Conservation (phyloP, 225 moss, liverwort and hornwort species). For the Sphagnum tenellum region DNA sequence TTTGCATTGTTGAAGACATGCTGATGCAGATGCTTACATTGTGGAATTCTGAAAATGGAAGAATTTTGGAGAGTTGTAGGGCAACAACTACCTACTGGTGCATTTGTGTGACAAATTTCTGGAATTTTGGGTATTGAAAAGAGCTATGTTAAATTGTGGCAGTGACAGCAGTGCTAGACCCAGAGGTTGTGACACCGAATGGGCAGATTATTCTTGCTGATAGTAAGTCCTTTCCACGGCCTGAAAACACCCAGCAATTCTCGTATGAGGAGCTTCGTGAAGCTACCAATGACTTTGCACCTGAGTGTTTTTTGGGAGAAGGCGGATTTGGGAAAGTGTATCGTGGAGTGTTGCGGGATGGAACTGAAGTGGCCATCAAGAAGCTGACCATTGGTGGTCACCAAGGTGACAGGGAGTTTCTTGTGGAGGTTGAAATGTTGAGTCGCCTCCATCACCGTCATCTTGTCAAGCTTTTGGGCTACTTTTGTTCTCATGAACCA, state of each 20-base stretch:
- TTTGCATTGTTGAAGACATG: too few relatives aligned
- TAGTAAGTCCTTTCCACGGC: conserved; percentile 36
- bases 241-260: conserved; percentile 61
- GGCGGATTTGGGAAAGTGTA: conserved; percentile 94
- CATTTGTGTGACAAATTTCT: too few relatives aligned
- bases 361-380: conserved; percentile 88
- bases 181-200: conserved; percentile 29
- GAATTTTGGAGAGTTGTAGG: too few relatives aligned
- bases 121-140: too few relatives aligned
- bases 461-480: conserved; percentile 87
- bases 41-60: too few relatives aligned
- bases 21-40: too few relatives aligned
- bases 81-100: too few relatives aligned
- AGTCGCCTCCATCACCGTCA: conserved; percentile 85
- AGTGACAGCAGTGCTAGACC: conserved; percentile 34
- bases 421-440: conserved; percentile 95
- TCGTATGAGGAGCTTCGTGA: conserved; percentile 82
- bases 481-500: conserved; percentile 74
- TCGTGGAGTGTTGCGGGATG: conserved; percentile 62
- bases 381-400: conserved; percentile 95
- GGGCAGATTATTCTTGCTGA: conserved; percentile 47
- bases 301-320: conserved; percentile 68
- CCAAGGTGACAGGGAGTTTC: conserved; percentile 92
- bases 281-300: conserved; percentile 80
- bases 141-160: not conserved